phyloP scores from a whole-genome alignment of 371 early-diverging fungal species.

The Actinomortierella wolfii region DNA sequence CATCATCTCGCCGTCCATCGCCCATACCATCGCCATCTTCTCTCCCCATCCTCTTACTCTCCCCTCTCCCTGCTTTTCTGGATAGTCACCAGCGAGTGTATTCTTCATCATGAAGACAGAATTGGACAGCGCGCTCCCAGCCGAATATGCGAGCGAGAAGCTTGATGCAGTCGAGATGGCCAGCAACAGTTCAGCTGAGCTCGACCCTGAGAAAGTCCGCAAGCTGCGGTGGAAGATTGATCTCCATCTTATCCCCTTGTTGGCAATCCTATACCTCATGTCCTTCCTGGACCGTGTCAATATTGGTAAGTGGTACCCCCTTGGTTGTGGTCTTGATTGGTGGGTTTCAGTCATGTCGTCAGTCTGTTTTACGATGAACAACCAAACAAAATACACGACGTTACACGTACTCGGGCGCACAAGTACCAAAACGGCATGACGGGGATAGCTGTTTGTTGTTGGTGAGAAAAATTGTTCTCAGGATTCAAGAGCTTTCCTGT shows the following conservation, averaged over 20 bases:
- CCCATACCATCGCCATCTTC: not conserved
- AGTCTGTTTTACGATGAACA: too few species aligned
- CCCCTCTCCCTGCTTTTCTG: not conserved
- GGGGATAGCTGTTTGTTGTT: too few species aligned
- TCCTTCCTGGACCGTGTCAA: slow-evolving; percentile 77
- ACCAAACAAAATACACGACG: too few species aligned
- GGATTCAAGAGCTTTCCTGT: too few species aligned
- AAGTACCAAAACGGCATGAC: too few species aligned
- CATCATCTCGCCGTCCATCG: not conserved
- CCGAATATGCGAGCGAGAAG: slow-evolving; percentile 13
- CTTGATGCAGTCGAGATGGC: slow-evolving; percentile 4
- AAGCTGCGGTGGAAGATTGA: slow-evolving; percentile 67
- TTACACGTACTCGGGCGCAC: too few species aligned
- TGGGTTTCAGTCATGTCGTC: too few species aligned
- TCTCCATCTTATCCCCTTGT: slow-evolving; percentile 64
- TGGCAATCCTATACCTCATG: slow-evolving; percentile 70
- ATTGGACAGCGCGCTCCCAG: slow-evolving; percentile 8
- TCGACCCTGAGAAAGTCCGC: too few species aligned
- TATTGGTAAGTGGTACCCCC: slow-evolving; percentile 52
- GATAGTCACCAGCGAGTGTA: slow-evolving; percentile 5
- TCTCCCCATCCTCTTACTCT: not conserved
- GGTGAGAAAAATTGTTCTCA: too few species aligned
- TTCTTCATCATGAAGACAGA: not conserved
- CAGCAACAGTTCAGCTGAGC: too few species aligned
- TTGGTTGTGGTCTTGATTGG: too few species aligned